A percentile compares a stretch with the other conserved stretches of the same genome.
Conservation (phyloP, 2,329 filamentous ascomycete genomes). For the Cytospora leucostoma region DNA sequence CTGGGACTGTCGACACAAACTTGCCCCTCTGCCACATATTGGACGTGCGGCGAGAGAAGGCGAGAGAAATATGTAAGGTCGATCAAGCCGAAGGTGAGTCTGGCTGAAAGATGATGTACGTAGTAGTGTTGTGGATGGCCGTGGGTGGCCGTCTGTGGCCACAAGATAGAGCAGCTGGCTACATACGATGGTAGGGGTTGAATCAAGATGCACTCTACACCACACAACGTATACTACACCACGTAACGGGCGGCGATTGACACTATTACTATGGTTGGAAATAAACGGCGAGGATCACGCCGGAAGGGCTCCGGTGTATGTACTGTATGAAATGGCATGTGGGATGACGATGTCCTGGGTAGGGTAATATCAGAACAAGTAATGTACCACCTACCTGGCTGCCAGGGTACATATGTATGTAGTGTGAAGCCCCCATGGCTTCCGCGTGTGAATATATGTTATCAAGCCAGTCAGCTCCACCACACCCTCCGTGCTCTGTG, state of each 20-base stretch:
- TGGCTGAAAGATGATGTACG: no score
- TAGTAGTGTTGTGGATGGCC: no score
- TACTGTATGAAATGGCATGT: not conserved
- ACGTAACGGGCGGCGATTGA: not conserved
- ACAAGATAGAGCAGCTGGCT: no score
- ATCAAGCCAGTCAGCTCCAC: no score
- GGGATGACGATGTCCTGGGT: not conserved
- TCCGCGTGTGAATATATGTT: no score
- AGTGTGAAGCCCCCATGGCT: not conserved
- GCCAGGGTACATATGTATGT: not conserved
- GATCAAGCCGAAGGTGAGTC: no score
- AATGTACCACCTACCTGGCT: not conserved
- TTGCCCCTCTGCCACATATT: conserved; percentile 4
- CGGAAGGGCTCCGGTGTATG: not conserved
- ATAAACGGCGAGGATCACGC: not conserved
- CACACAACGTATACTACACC: no score
- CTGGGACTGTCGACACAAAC: not conserved
- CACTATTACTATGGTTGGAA: not conserved
- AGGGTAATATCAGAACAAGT: not conserved
- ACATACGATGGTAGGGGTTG: no score
- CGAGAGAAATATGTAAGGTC: no score
- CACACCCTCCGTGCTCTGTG: not conserved
- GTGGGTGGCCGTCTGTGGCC: no score
- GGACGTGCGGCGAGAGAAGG: conserved; percentile 7
- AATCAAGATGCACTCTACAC: no score